Evolutionary conservation across 2,329 filamentous ascomycete genomes (phyloP), one percentile per base, ranked within the genome.

Genomic region (Blumeria graminis): DNA sequence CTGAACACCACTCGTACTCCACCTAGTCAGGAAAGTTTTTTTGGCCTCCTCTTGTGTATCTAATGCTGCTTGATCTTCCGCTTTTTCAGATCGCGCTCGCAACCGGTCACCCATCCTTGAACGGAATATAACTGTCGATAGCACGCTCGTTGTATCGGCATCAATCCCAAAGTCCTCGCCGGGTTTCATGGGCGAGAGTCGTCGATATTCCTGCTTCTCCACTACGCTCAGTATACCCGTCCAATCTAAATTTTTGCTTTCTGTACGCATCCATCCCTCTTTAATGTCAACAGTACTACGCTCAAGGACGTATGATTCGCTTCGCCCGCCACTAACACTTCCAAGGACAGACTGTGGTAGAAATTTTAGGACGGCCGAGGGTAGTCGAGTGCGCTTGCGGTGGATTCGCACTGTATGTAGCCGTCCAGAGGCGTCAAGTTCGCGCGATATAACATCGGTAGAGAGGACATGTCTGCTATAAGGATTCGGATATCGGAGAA

Each of bases 401-500:
- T 90, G 86, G 60, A 92, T 76, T 61, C 86, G 83, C 7, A 84
- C 82, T 22, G 85, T 90, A 64, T 85, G 78, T 28, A 92, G 74
- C 54, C 82, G 81, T 62, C 85, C 83, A 1, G 83, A 85, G n/a
- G 70, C 75, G 68, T 90, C 85, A 69, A 86, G 78, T 68, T 76
- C 73, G 61, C 80, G 82, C 53, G 79, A 78, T 67, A 92, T 86
- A 64, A 84, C 87, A 69, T 92, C 86, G 68, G 84, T 88, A 65
- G 83, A 86, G 63, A 88, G 73, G 56, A 92, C 86, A 71, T 92
- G 86, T 60, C 77, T 80, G 61, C 81, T 82, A 71, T 90, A 89
- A 6, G 86, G 86, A 65, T 90, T 92, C 58, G 84, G 87, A 70
- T 92, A 92, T 61, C 86, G 84, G 54, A 92, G 81, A 71, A 90